Percentiles rank a stretch among this genome's conserved stretches.
Evolutionary conservation across 768 basidiomycete genomes (phyloP).

Genomic region (Pulveroboletus sp.): DNA sequence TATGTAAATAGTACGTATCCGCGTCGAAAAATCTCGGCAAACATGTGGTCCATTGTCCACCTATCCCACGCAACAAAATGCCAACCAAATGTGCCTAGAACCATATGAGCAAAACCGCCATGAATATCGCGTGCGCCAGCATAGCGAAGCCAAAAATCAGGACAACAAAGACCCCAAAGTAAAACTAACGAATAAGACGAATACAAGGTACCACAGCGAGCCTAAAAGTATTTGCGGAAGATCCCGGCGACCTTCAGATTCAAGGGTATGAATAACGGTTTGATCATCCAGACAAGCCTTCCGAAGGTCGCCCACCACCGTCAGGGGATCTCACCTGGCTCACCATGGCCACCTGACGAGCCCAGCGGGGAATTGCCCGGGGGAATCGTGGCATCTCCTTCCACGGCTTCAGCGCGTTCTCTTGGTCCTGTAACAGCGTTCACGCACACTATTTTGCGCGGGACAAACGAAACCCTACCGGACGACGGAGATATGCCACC

Average conservation of each 20-base stretch:
- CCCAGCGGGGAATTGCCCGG: slow-evolving; percentile 6
- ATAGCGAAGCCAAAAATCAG: slow-evolving; percentile 15
- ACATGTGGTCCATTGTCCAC: slow-evolving; percentile 13
- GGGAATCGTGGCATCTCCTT: background rate
- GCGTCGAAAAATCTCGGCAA: slow-evolving; percentile 3
- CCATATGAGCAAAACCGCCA: background rate
- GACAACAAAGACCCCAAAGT: slow-evolving; percentile 21
- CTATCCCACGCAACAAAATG: slow-evolving; percentile 17
- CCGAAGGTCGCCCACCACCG: slow-evolving; percentile 49
- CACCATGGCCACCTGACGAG: slow-evolving; percentile 11
- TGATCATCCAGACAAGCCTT: slow-evolving; percentile 39
- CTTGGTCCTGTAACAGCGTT: slow-evolving; percentile 13
- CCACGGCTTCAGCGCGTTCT: slow-evolving; percentile 2
- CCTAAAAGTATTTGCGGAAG: slow-evolving; percentile 39
- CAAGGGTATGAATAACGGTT: slow-evolving; percentile 38
- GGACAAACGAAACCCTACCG: slow-evolving; percentile 10
- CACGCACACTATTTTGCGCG: slow-evolving; percentile 4
- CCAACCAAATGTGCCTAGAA: background rate
- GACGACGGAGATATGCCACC: background rate
- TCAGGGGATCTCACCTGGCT: slow-evolving; percentile 33
- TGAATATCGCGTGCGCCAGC: slow-evolving; percentile 13
- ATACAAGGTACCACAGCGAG: slow-evolving; percentile 15
- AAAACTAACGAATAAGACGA: slow-evolving; percentile 24
- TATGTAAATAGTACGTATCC: slow-evolving; percentile 15
- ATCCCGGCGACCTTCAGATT: slow-evolving; percentile 47